A percentile compares a stretch with the other conserved stretches of the same genome.
These are phyloP conservation scores for Monilinia laxa DNA, from an alignment of 2,329 filamentous ascomycete species.

Conservation along the genomic window DNA sequence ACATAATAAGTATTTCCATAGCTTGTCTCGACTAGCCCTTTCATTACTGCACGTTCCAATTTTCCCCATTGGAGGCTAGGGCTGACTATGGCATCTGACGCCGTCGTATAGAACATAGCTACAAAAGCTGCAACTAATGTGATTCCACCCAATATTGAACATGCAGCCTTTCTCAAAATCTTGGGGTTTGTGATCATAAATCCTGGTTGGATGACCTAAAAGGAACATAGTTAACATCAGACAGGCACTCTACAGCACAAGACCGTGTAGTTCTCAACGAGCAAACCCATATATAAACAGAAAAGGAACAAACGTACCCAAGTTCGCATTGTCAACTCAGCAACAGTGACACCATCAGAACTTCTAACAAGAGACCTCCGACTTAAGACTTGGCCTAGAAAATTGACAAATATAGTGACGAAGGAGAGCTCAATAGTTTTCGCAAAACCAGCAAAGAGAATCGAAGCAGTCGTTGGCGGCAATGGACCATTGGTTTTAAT, in stretches of 20 bases:
- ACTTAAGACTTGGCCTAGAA: conserved; percentile 73
- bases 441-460: conserved; percentile 67
- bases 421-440: conserved; percentile 78
- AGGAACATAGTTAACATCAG: conserved; percentile 57
- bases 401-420: conserved; percentile 73
- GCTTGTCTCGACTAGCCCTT: conserved; percentile 56
- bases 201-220: conserved; percentile 71
- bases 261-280: not conserved
- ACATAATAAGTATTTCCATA: conserved; percentile 65
- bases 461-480: conserved; percentile 61
- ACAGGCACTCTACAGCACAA: conserved; percentile 40
- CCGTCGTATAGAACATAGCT: conserved; percentile 73
- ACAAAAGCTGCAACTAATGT: conserved; percentile 64
- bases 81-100: conserved; percentile 71
- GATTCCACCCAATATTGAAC: conserved; percentile 63
- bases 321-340: conserved; percentile 74
- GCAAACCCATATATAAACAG: not conserved
- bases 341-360: conserved; percentile 66
- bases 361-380: conserved; percentile 62
- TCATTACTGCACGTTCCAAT: conserved; percentile 51
- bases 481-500: conserved; percentile 56
- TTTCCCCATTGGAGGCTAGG: conserved; percentile 65
- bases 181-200: conserved; percentile 69
- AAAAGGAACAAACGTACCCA: conserved; percentile 49
- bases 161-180: conserved; percentile 60